These are phyloP conservation scores for Dioscorea alata DNA, from an alignment of 106 monocot genomes.

Conservation along the genomic window DNA sequence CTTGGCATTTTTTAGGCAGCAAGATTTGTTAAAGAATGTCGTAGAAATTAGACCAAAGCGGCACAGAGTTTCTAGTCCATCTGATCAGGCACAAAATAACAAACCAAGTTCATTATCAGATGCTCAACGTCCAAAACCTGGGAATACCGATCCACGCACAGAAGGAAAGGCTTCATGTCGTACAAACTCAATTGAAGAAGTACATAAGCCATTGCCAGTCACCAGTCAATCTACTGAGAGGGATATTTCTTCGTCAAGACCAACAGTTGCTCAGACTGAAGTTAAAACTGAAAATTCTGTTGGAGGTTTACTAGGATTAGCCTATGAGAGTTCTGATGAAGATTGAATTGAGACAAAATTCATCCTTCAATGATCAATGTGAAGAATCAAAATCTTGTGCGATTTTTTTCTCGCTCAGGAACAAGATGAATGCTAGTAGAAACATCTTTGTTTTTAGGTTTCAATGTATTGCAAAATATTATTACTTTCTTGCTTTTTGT, in stretches of 20 bases:
- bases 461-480: too few relatives aligned
- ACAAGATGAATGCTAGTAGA: too few relatives aligned
- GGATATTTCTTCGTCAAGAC: neutral
- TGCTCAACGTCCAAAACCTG: neutral
- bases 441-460: too few relatives aligned
- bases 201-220: neutral
- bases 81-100: slow-evolving; percentile 6
- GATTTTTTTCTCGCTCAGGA: too few relatives aligned
- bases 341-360: slow-evolving; percentile 12
- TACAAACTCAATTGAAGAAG: neutral
- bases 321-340: slow-evolving; percentile 72
- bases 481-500: too few relatives aligned
- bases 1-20: slow-evolving; percentile 47
- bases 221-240: neutral
- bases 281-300: slow-evolving; percentile 7
- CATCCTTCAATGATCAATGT: too few relatives aligned
- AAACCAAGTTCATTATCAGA: neutral
- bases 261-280: neutral
- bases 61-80: slow-evolving; percentile 36
- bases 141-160: neutral
- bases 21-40: slow-evolving; percentile 86
- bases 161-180: neutral
- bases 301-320: slow-evolving; percentile 43
- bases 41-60: slow-evolving; percentile 82
- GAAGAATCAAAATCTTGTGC: too few relatives aligned